Evolutionary conservation across 768 basidiomycete genomes (phyloP), one percentile per base, ranked within the genome.

Genomic region (Serpula lacrymans): DNA sequence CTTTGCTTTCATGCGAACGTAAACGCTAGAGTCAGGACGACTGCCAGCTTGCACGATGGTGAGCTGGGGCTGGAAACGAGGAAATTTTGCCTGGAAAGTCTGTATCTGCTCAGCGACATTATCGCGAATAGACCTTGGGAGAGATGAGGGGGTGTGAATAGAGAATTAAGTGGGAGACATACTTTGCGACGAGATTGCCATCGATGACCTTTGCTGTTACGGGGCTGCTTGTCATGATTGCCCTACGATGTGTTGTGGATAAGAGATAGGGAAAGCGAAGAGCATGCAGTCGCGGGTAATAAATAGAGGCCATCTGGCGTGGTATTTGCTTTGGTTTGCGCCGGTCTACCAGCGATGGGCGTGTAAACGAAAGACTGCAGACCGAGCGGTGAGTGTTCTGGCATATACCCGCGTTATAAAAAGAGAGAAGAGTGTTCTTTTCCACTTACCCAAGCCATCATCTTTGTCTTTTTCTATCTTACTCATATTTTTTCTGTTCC

Each of bases 1-100:
- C 64, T 94, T 97, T 30, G 79, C 73, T 68, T 99, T 99, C 95
- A 98, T 98, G 56, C 91, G 90, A 50, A 99, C 84, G 65, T 99
- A 99, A 29, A 84, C 83, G 14, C 74, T 69, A 5, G 94, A 98
- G 62, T 97, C 95, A 16, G 91, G 82, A 43, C 90, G 85, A 22
- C 83, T 80, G 39, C 96, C 96, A 37, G 91, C 92, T 65, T 98
- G 96, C 32, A 99, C 77, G 64, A 99, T 91, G 51, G 81, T 88
- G 13, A 99, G 77, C 60, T 84, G 80, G 10, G 96, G 88, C 54
- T 83, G 78, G 71, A 98, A 99, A 16, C 86, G 85, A n/a, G 94
- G 88, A 61, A 76, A 82, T 46, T 68, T 72, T 3, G 75, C 63
- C 54, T 85, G 83, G 33, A 82, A 60, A 2, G 75, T 52, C 29